Percentiles rank a stretch among this genome's conserved stretches.
These are phyloP conservation scores for Kitagawia praeruptora DNA, from an alignment of 129 eudicot genomes.

Conservation along the genomic window DNA sequence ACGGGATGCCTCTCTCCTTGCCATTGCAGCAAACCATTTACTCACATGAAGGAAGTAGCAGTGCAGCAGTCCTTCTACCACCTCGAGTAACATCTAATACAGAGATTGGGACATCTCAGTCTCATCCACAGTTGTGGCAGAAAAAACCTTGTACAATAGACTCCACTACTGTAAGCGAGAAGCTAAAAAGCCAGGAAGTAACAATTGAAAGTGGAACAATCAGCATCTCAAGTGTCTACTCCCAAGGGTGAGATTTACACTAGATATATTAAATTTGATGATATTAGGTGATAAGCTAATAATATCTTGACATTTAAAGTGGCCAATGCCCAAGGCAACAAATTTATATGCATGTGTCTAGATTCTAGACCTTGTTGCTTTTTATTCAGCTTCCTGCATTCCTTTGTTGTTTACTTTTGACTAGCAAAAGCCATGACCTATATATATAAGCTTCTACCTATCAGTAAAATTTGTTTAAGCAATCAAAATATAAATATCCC, in stretches of 20 bases:
- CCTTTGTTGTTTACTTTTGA: too few relatives aligned
- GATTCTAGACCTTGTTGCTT: too few relatives aligned
- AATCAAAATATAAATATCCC: not conserved
- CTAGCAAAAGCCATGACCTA: too few relatives aligned
- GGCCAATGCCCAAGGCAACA: not conserved
- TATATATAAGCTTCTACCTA: not conserved
- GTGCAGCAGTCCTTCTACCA: conserved; percentile 30
- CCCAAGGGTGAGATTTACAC: conserved; percentile 60
- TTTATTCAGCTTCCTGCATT: too few relatives aligned
- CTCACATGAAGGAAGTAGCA: conserved; percentile 39
- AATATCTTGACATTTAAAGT: not conserved
- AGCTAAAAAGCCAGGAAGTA: conserved; percentile 45
- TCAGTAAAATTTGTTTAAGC: not conserved
- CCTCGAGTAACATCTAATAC: conserved; percentile 29
- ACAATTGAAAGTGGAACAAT: conserved; percentile 76
- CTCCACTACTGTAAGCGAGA: conserved; percentile 24
- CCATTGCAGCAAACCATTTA: conserved; percentile 39
- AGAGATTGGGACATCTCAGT: conserved; percentile 33
- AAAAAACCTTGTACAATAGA: conserved; percentile 44
- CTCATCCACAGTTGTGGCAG: conserved; percentile 44
- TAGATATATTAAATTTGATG: not conserved
- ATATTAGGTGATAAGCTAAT: not conserved
- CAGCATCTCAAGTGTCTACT: conserved; percentile 67
- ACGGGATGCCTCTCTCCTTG: conserved; percentile 30
- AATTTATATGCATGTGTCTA: not conserved